Conservation (phyloP, 768 basidiomycete genomes). For the Favolaschia claudopus region DNA sequence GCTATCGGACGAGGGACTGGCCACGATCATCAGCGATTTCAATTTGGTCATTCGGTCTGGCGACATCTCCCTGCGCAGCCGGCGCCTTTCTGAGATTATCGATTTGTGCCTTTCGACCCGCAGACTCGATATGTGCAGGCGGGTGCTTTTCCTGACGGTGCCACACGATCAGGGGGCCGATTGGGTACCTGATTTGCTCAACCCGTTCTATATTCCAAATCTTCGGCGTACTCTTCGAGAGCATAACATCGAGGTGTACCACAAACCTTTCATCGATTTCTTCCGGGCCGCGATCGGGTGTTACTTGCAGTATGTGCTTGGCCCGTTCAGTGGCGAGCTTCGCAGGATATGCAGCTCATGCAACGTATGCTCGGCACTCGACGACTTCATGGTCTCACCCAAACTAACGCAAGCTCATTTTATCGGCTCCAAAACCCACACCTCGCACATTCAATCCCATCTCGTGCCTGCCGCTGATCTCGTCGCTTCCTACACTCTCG, state of each 20-base stretch:
- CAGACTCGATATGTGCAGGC: constrained; percentile 27
- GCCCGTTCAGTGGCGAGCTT: constrained; percentile 2
- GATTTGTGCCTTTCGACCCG: constrained; percentile 21
- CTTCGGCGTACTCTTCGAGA: constrained; percentile 19
- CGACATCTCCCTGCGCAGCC: constrained; percentile 17
- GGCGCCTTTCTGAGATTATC: constrained; percentile 26
- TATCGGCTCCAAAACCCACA: constrained; percentile 14
- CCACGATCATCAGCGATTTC: constrained; percentile 25
- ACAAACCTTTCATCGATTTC: constrained; percentile 27
- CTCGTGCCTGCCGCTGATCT: constrained; percentile 8
- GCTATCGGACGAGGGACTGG: constrained; percentile 21
- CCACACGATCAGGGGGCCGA: constrained; percentile 22
- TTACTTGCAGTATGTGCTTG: constrained; percentile 24
- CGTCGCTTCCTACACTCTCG: constrained; percentile 12
- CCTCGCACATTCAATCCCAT: constrained; percentile 23
- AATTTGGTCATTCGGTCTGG: constrained; percentile 14
- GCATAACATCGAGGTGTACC: constrained; percentile 20
- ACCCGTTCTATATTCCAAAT: constrained; percentile 7
- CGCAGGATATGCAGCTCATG: constrained; percentile 16
- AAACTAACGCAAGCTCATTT: constrained; percentile 26
- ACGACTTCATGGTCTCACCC: constrained; percentile 23
- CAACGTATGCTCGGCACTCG: constrained; percentile 19
- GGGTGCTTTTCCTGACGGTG: constrained; percentile 24
- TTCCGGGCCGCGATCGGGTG: constrained; percentile 27
- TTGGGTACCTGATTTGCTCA: constrained; percentile 22